Conservation (phyloP, 805 yeast genomes). For the Candida wancherniae region DNA sequence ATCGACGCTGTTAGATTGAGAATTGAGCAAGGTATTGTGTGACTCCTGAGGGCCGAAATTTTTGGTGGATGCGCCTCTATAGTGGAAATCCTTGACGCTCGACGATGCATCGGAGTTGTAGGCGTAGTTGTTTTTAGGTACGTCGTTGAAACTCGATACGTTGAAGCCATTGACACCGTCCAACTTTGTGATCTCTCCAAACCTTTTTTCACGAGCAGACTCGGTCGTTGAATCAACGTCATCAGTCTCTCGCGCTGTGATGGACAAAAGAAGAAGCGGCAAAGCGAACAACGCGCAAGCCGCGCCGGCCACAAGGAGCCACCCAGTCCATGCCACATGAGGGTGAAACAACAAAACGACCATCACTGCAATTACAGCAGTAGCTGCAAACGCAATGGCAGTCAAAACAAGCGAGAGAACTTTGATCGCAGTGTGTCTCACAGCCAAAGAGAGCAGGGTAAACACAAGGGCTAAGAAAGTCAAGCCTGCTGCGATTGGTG, state of each 20-base stretch:
- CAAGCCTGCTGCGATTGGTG: slow-evolving; percentile 66
- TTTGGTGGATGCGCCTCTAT: slow-evolving; percentile 9
- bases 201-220: slow-evolving; percentile 15
- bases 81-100: slow-evolving; percentile 6
- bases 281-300: slow-evolving; percentile 49
- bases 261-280: slow-evolving; percentile 41
- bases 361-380: slow-evolving; percentile 53
- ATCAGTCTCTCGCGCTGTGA: slow-evolving; percentile 23
- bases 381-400: slow-evolving; percentile 46
- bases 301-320: slow-evolving; percentile 68
- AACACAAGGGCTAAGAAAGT: slow-evolving; percentile 37
- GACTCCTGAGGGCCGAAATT: slow-evolving; percentile 1
- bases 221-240: slow-evolving; percentile 16
- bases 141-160: slow-evolving; percentile 3
- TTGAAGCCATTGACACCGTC: slow-evolving; percentile 7
- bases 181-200: slow-evolving; percentile 11
- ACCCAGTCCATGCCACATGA: slow-evolving; percentile 62
- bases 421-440: slow-evolving; percentile 17
- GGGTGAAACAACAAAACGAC: slow-evolving; percentile 60
- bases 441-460: slow-evolving; percentile 23
- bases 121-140: slow-evolving; percentile 2
- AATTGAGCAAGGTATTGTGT: slow-evolving; percentile 25
- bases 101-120: slow-evolving; percentile 7
- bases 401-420: slow-evolving; percentile 43
- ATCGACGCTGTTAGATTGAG: slow-evolving; percentile 29